phyloP scores from a whole-genome alignment of 306 rosid genomes.

The Fragaria iinumae region DNA sequence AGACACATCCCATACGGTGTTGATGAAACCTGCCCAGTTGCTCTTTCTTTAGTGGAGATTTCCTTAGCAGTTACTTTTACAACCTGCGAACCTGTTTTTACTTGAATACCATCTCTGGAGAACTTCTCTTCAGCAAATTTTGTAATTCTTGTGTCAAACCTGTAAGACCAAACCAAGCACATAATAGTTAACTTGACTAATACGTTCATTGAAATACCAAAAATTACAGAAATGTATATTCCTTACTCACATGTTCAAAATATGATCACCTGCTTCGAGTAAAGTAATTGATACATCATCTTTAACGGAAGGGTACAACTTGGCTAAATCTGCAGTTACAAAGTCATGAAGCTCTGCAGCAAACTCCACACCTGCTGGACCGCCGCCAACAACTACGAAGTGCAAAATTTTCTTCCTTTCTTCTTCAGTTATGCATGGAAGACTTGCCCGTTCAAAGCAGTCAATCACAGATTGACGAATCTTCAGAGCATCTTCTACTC shows the following conservation, averaged over 20 bases:
- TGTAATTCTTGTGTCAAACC: constrained; percentile 81
- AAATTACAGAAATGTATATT: not conserved
- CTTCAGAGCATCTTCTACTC: constrained; percentile 84
- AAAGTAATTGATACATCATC: constrained; percentile 57
- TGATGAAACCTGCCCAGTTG: constrained; percentile 50
- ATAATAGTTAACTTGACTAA: not conserved
- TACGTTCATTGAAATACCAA: not conserved
- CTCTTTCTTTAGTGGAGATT: constrained; percentile 56
- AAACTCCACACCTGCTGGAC: constrained; percentile 89
- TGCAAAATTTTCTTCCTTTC: constrained; percentile 77
- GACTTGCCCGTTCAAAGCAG: constrained; percentile 79
- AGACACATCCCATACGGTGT: constrained; percentile 72
- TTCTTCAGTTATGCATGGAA: constrained; percentile 63
- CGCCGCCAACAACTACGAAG: constrained; percentile 86
- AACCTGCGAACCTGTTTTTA: constrained; percentile 80
- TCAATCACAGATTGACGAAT: constrained; percentile 62
- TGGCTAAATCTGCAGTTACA: constrained; percentile 64
- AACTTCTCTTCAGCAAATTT: constrained; percentile 74
- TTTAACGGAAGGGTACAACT: constrained; percentile 55
- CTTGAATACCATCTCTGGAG: constrained; percentile 62
- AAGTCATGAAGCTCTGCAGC: constrained; percentile 87
- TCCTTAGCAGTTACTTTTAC: constrained; percentile 56
- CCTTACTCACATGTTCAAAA: constrained; percentile 64
- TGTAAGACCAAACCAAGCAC: constrained; percentile 24
- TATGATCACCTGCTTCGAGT: constrained; percentile 74